Percentiles rank a stretch among this genome's conserved stretches.
Conservation (phyloP, 2,329 filamentous ascomycete genomes). For the Paecilomyces fulvus region DNA sequence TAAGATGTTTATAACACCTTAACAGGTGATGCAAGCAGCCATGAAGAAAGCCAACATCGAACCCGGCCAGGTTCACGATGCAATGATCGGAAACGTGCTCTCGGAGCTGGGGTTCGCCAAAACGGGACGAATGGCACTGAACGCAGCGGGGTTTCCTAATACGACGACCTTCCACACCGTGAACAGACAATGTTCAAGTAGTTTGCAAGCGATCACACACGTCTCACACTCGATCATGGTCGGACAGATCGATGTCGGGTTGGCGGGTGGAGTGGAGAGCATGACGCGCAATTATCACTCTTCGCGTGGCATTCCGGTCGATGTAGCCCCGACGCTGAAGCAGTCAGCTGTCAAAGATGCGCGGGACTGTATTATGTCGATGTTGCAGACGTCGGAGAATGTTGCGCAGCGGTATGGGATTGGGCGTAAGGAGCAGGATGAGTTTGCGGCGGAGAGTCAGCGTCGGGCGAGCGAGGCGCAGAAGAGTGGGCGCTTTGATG, state of each 20-base stretch:
- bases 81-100: conserved; percentile 65
- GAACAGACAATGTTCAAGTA: conserved; percentile 93
- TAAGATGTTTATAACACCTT: not conserved
- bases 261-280: conserved; percentile 79
- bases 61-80: conserved; percentile 73
- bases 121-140: conserved; percentile 74
- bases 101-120: conserved; percentile 70
- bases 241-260: conserved; percentile 72
- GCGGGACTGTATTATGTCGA: conserved; percentile 74
- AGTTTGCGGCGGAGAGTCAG: conserved; percentile 76
- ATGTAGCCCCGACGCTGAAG: conserved; percentile 14
- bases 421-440: conserved; percentile 66
- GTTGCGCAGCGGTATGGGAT: conserved; percentile 82
- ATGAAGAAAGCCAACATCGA: conserved; percentile 43
- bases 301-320: conserved; percentile 15
- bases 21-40: conserved; percentile 17
- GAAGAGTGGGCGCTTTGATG: conserved; percentile 74
- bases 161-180: conserved; percentile 69
- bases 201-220: conserved; percentile 84
- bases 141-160: conserved; percentile 85
- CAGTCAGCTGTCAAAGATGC: conserved; percentile 49
- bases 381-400: conserved; percentile 95
- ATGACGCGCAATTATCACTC: conserved; percentile 52
- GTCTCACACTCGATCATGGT: conserved; percentile 73
- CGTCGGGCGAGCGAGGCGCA: conserved; percentile 75